These are phyloP conservation scores for Aeschynomene evenia DNA, from an alignment of 306 rosid species.

Conservation along the genomic window DNA sequence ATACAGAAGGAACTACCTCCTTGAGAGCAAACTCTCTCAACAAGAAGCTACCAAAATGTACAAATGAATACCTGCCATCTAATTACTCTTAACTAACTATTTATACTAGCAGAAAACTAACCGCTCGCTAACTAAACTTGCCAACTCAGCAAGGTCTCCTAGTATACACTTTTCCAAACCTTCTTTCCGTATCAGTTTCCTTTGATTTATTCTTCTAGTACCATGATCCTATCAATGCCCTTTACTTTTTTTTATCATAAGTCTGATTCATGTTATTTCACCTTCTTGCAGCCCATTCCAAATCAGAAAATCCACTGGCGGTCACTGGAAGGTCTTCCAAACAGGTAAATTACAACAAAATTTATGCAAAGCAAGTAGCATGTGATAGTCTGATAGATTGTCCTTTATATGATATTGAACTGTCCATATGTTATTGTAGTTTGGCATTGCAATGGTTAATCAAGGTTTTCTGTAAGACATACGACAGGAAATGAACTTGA, in stretches of 20 bases:
- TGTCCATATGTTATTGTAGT: background rate
- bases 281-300: constrained; percentile 74
- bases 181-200: too few relatives aligned
- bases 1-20: too few relatives aligned
- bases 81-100: too few relatives aligned
- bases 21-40: too few relatives aligned
- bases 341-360: constrained; percentile 54
- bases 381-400: constrained; percentile 19
- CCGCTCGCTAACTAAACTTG: too few relatives aligned
- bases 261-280: constrained; percentile 21
- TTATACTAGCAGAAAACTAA: too few relatives aligned
- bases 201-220: too few relatives aligned
- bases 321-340: constrained; percentile 92
- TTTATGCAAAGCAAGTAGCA: background rate
- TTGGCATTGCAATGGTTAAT: background rate
- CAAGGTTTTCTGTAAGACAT: background rate
- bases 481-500: background rate
- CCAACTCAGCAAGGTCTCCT: too few relatives aligned
- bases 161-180: too few relatives aligned
- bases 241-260: constrained; percentile 1
- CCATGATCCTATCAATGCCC: too few relatives aligned
- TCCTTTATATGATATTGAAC: constrained; percentile 19
- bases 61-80: too few relatives aligned
- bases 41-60: too few relatives aligned
- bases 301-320: constrained; percentile 98